Base-by-base conservation (phyloP, 225 moss, liverwort and hornwort species). In the Rhytidiadelphus loreus region DNA sequence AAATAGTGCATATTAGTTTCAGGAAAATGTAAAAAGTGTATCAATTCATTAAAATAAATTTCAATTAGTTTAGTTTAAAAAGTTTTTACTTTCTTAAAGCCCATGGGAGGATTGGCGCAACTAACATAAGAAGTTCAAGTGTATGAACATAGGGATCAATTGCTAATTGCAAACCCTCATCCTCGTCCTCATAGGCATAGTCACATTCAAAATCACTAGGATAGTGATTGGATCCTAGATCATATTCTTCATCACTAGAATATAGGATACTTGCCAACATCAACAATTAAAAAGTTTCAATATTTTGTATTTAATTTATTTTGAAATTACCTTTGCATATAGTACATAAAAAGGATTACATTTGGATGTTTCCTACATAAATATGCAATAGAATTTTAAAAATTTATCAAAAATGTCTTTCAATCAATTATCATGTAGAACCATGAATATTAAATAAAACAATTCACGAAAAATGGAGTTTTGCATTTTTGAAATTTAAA, bases 111-210 rank as follows among this genome's bases (percentile, higher is more conserved):
- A 32, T 11, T 64, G 33, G 24, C 23, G 6, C 65, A 41, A 77
- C 4, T 5, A 3, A 16, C 2, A 9, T 21, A 64, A 41, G 21
- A 30, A 1, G 41, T 24, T 52, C 6, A 6, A 4, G 30, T 22
- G 22, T 37, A 21, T 75, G 6, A 77, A 7, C 4, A 4, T 33
- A 44, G 3, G 24, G 11, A 68, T 13, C 20, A 29, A 32, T 56
- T 15, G 16, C 57, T 46, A 58, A 22, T 16, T 44, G 8, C 12
- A 74, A 48, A 30, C 16, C 44, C 2, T 46, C 44, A 21, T 65
- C 37, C 11, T 37, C 4, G 2, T 65, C 52, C 10, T 39, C 2
- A 2, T 21, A 0, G 9, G 29, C 2, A 2, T 21, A 0, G 9
- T 39, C 39, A 15, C 12, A 6, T 62, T 52, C 4, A n/a, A 0